phyloP scores from a whole-genome alignment of 208 protist genomes.

The Naegleria lovaniensis region DNA sequence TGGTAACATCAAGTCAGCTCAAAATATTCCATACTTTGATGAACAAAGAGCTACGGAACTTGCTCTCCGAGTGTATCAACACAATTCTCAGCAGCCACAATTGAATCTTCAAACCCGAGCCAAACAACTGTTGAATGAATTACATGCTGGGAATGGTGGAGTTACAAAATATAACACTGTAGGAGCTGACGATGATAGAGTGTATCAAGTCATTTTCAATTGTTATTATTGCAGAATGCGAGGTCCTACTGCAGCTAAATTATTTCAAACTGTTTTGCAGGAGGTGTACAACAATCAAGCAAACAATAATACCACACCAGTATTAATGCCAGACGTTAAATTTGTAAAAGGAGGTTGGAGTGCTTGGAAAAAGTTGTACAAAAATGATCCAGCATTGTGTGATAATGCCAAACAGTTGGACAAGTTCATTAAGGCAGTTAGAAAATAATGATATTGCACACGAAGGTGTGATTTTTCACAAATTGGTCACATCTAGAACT shows the following conservation, averaged over 20 bases:
- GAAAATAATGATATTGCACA: background rate
- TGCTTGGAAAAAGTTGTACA: background rate
- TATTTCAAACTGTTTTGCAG: background rate
- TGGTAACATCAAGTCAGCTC: background rate
- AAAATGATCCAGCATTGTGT: background rate
- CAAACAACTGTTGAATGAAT: background rate
- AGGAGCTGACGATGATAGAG: background rate
- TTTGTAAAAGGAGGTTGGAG: background rate
- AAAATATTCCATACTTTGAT: background rate
- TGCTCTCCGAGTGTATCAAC: background rate
- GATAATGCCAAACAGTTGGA: background rate
- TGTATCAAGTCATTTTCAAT: background rate
- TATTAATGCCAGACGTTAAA: background rate
- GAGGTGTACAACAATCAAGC: background rate
- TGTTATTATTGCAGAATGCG: background rate
- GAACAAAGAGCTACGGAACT: background rate
- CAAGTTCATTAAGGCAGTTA: background rate
- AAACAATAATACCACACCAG: background rate
- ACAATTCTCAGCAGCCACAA: background rate
- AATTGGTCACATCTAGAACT: too few relatives aligned
- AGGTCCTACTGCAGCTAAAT: background rate
- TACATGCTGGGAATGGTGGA: background rate
- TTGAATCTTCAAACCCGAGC: background rate
- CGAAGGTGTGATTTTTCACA: too few relatives aligned
- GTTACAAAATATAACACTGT: background rate